These are phyloP conservation scores for Phoma sp. DNA, from an alignment of 2,329 filamentous ascomycete species.

Conservation along the genomic window DNA sequence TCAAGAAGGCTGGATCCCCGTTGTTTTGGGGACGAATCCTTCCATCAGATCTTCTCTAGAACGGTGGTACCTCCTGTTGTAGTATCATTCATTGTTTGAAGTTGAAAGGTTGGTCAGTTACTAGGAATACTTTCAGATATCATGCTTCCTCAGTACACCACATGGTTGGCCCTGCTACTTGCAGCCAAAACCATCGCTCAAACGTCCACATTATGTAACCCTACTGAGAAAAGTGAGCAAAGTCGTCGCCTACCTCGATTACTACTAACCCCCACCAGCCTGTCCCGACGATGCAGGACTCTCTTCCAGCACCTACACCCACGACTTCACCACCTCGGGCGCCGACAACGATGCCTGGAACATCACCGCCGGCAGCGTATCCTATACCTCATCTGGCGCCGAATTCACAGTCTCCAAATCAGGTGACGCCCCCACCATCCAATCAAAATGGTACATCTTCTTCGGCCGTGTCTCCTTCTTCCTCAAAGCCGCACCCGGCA, in stretches of 20 bases:
- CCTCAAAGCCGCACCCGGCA: slow-evolving; percentile 75
- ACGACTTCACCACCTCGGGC: slow-evolving; percentile 47
- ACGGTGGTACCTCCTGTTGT: not conserved
- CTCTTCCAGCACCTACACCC: slow-evolving; percentile 43
- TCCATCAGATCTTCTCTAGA: not conserved
- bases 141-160: not conserved
- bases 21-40: not conserved
- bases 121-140: not conserved
- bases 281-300: slow-evolving; percentile 51
- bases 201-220: slow-evolving; percentile 52
- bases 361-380: slow-evolving; percentile 47
- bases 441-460: slow-evolving; percentile 83
- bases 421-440: slow-evolving; percentile 67
- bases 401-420: slow-evolving; percentile 56
- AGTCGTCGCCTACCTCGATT: not conserved
- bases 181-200: slow-evolving; percentile 39
- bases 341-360: slow-evolving; percentile 39
- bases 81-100: not conserved
- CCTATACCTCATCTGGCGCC: slow-evolving; percentile 51
- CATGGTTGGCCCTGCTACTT: slow-evolving; percentile 10
- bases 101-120: too few relatives aligned
- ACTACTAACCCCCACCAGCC: slow-evolving; percentile 18
- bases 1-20: not conserved
- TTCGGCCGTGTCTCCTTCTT: slow-evolving; percentile 78
- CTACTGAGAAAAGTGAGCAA: slow-evolving; percentile 39